Percentiles rank a stretch among this genome's conserved stretches.
Evolutionary conservation across 768 basidiomycete genomes (phyloP).

Genomic region (Phanerodontia chrysosporium): DNA sequence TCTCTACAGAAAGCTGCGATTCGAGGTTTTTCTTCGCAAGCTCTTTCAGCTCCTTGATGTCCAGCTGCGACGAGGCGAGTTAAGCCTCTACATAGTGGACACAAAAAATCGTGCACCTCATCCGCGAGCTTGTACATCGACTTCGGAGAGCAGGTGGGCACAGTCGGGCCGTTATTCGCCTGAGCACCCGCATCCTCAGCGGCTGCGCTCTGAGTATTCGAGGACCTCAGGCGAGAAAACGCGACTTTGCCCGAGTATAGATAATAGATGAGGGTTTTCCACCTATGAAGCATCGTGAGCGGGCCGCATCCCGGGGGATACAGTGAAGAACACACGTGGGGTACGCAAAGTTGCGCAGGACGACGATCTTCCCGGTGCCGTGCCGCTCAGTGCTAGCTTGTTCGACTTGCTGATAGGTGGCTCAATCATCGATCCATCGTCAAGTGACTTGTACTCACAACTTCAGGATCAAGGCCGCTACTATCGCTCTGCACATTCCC

Average conservation of each 20-base stretch:
- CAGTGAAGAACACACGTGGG: not conserved
- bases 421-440: too few species aligned
- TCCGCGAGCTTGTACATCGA: constrained; percentile 40
- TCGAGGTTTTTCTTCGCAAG: constrained; percentile 13
- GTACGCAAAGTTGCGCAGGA: not conserved
- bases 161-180: not conserved
- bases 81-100: not conserved
- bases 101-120: constrained; percentile 29
- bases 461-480: too few species aligned
- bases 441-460: too few species aligned
- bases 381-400: not conserved
- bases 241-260: not conserved
- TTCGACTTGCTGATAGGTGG: not conserved
- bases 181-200: not conserved
- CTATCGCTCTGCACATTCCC: too few species aligned
- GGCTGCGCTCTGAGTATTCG: not conserved
- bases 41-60: constrained; percentile 4
- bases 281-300: not conserved
- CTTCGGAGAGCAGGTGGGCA: constrained; percentile 34
- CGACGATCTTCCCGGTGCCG: not conserved
- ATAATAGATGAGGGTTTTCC: not conserved
- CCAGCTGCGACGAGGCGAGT: not conserved
- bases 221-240: not conserved
- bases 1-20: constrained; percentile 12
- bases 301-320: not conserved